Evolutionary conservation across 2,329 filamentous ascomycete species (phyloP).

Genomic region (Fusarium heterosporum): DNA sequence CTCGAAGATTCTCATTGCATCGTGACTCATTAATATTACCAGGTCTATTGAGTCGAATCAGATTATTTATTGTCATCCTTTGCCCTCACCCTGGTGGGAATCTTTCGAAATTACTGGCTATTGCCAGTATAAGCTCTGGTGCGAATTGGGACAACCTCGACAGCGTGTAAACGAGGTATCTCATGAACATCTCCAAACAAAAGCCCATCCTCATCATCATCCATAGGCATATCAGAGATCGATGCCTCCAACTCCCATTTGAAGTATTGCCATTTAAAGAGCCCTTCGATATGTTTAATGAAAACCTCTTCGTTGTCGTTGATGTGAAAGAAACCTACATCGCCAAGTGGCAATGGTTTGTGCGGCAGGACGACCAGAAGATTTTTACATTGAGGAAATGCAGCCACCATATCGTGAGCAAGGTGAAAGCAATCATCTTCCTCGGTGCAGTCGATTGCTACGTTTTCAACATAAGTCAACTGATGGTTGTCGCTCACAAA

Average conservation of each 20-base stretch:
- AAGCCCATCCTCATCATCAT: neutral
- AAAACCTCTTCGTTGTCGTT: neutral
- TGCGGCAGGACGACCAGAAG: neutral
- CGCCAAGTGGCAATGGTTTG: neutral
- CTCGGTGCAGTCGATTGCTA: neutral
- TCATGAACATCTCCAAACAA: neutral
- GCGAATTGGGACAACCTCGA: slow-evolving; percentile 1
- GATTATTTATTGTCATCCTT: too few relatives aligned
- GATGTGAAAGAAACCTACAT: neutral
- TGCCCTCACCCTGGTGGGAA: too few relatives aligned
- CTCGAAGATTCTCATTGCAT: too few relatives aligned
- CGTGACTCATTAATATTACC: too few relatives aligned
- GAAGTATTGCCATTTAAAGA: neutral
- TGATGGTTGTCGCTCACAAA: neutral
- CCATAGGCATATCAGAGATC: neutral
- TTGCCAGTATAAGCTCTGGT: too few relatives aligned
- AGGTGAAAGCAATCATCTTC: neutral
- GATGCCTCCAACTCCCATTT: neutral
- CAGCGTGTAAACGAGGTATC: neutral
- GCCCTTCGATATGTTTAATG: neutral
- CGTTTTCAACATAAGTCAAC: neutral
- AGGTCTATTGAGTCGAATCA: too few relatives aligned
- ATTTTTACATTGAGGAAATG: neutral
- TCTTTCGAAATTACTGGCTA: too few relatives aligned
- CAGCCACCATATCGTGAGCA: neutral